phyloP scores from a whole-genome alignment of 257 asterid genomes.

The Solanum chiquidenum region DNA sequence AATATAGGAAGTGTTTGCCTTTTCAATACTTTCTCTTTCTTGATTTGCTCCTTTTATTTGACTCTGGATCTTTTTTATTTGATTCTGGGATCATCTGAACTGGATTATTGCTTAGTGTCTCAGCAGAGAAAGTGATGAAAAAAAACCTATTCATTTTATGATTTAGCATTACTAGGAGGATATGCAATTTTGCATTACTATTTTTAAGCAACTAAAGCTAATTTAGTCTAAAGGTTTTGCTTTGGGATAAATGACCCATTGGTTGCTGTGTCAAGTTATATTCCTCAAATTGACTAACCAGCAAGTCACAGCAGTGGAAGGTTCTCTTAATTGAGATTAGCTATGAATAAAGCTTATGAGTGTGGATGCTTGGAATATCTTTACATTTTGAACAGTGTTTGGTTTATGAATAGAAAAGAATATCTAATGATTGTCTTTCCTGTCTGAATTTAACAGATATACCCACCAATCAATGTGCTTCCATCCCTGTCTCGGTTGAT shows the following conservation, averaged over 20 bases:
- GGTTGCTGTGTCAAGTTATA: neutral
- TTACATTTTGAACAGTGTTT: neutral
- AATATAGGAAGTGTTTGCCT: neutral
- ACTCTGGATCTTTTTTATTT: neutral
- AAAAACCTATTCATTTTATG: neutral
- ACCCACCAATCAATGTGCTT: slow-evolving; percentile 96
- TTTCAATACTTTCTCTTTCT: neutral
- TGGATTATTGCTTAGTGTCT: neutral
- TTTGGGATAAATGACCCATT: neutral
- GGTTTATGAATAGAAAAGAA: neutral
- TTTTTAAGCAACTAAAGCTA: neutral
- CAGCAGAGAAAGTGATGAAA: neutral
- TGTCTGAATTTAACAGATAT: slow-evolving; percentile 44
- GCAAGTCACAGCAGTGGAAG: neutral
- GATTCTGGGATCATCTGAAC: neutral
- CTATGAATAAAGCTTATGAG: neutral
- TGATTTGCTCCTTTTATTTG: neutral
- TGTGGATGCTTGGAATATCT: neutral
- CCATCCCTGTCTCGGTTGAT: slow-evolving; percentile 95
- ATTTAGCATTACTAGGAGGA: neutral
- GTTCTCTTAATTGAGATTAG: neutral
- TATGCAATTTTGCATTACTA: neutral
- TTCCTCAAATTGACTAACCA: neutral
- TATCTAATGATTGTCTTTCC: neutral
- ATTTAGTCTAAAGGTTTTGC: neutral